phyloP scores from a whole-genome alignment of 2,329 filamentous ascomycete species.

The Tolypocladium endophyticum region DNA sequence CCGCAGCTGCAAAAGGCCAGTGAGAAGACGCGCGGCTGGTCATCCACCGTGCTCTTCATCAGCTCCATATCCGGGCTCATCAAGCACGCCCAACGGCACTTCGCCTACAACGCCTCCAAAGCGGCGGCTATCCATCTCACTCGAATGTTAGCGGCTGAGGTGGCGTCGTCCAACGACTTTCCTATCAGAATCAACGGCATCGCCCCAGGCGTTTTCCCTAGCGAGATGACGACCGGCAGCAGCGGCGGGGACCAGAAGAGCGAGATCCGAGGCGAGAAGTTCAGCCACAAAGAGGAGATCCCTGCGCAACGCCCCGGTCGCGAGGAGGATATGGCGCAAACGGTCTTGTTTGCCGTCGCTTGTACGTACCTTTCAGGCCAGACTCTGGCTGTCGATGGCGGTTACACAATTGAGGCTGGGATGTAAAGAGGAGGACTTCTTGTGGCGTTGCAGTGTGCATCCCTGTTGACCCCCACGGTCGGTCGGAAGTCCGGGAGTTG shows the following conservation, averaged over 20 bases:
- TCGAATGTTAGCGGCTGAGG: conserved; percentile 51
- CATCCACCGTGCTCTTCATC: conserved; percentile 56
- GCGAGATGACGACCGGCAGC: conserved; percentile 56
- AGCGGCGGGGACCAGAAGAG: conserved; percentile 45
- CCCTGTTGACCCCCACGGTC: no score
- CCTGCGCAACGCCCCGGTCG: conserved; percentile 58
- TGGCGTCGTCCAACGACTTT: conserved; percentile 41
- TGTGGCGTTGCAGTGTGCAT: no score
- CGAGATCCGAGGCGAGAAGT: conserved; percentile 44
- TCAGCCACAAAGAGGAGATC: conserved; percentile 43
- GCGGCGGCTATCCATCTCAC: conserved; percentile 55
- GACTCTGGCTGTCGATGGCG: conserved; percentile 32
- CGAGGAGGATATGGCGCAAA: conserved; percentile 59
- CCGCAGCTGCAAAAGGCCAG: conserved; percentile 47
- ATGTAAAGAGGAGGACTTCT: background rate
- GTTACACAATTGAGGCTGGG: conserved; percentile 29
- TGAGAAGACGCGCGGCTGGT: conserved; percentile 33
- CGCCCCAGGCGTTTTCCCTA: conserved; percentile 60
- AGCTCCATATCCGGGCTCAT: conserved; percentile 56
- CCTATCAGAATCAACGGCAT: conserved; percentile 62
- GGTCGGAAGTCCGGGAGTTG: no score
- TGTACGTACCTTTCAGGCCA: conserved; percentile 36
- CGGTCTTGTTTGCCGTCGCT: conserved; percentile 44
- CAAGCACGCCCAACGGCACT: conserved; percentile 54
- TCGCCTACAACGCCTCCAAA: conserved; percentile 54